Conservation (phyloP, 371 early-diverging fungal species). For the Mucor circinelloides region DNA sequence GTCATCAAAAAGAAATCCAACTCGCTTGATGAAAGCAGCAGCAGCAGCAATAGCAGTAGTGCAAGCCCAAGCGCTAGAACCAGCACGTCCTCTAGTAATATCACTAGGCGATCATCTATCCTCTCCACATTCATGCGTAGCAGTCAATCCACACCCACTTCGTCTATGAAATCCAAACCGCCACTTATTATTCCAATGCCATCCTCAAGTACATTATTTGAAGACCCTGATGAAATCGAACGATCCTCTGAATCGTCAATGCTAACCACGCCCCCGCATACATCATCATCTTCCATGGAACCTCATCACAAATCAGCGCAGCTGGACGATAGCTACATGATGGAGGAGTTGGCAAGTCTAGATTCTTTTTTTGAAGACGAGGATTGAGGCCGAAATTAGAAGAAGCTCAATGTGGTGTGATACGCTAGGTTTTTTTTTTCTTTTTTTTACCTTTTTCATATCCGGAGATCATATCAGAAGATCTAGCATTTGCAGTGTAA, state of each 20-base stretch:
- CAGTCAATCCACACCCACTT: conserved; percentile 13
- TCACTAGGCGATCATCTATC: conserved; percentile 9
- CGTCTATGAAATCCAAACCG: conserved; percentile 2
- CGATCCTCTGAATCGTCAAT: conserved; percentile 7
- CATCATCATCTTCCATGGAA: not conserved
- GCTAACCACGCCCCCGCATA: conserved; percentile 9
- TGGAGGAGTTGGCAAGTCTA: conserved; percentile 31
- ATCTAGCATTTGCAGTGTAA: not conserved
- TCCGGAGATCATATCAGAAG: not conserved
- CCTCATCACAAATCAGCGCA: not conserved
- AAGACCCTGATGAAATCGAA: conserved; percentile 40
- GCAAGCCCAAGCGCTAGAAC: not conserved
- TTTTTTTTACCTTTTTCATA: not conserved
- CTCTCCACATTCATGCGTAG: conserved; percentile 35
- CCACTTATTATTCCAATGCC: conserved; percentile 34
- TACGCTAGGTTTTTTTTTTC: not conserved
- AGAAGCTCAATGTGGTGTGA: not conserved
- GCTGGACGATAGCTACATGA: not conserved
- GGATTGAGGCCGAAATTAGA: not conserved
- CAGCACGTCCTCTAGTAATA: not conserved
- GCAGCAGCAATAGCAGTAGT: not conserved
- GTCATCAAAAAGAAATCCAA: conserved; percentile 4
- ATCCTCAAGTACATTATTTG: conserved; percentile 39
- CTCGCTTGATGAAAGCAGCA: conserved; percentile 13
- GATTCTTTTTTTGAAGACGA: conserved; percentile 49